These are phyloP conservation scores for Hypsizygus marmoreus DNA, from an alignment of 768 basidiomycete species.

Conservation along the genomic window DNA sequence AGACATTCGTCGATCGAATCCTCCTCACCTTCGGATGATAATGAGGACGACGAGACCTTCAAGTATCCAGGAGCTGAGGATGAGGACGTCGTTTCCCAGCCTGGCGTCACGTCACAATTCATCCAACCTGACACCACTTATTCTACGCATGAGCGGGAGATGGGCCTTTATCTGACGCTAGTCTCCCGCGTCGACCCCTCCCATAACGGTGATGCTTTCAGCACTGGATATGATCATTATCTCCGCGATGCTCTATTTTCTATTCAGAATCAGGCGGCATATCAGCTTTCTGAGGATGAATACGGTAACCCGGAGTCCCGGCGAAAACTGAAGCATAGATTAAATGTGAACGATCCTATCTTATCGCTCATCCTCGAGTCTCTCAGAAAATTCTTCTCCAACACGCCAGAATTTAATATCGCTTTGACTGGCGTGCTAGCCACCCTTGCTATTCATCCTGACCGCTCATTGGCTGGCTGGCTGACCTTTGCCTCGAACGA, in stretches of 20 bases:
- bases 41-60: slow-evolving; percentile 55
- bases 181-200: slow-evolving; percentile 78
- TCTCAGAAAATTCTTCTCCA: slow-evolving; percentile 79
- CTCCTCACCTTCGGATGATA: slow-evolving; percentile 32
- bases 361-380: slow-evolving; percentile 70
- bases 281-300: slow-evolving; percentile 45
- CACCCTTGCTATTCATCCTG: slow-evolving; percentile 80
- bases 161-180: slow-evolving; percentile 75
- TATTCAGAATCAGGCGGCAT: slow-evolving; percentile 67
- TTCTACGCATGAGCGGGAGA: slow-evolving; percentile 83
- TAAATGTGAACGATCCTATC: slow-evolving; percentile 78
- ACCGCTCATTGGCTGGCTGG: slow-evolving; percentile 88
- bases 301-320: slow-evolving; percentile 37
- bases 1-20: slow-evolving; percentile 11
- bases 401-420: slow-evolving; percentile 85
- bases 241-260: slow-evolving; percentile 71
- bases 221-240: slow-evolving; percentile 85
- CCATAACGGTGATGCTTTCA: slow-evolving; percentile 71
- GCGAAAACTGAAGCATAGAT: slow-evolving; percentile 63
- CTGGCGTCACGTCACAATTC: slow-evolving; percentile 40
- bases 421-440: slow-evolving; percentile 83
- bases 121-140: slow-evolving; percentile 71
- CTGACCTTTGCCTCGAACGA: slow-evolving; percentile 66
- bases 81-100: slow-evolving; percentile 16
- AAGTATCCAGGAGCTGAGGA: slow-evolving; percentile 42